A percentile compares a stretch with the other conserved stretches of the same genome.
phyloP scores from a whole-genome alignment of 805 yeast genomes.

The Candida ponderosae region DNA sequence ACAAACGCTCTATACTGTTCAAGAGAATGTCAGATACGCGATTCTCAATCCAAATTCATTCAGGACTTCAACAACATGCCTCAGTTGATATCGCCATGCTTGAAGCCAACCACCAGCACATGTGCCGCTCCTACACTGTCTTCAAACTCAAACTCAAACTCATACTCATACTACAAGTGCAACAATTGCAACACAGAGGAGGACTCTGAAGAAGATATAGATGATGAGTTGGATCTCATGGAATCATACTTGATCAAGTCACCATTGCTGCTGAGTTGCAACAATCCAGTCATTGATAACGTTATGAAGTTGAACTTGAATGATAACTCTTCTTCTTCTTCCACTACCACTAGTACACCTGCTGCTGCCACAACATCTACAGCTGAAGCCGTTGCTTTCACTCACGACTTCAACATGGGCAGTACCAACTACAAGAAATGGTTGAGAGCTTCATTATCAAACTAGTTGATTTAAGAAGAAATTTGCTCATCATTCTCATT shows the following conservation, averaged over 20 bases:
- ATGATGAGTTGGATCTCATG: background rate
- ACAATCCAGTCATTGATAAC: background rate
- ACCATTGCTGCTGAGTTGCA: slow-evolving; percentile 13
- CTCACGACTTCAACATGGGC: background rate
- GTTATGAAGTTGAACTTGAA: too few relatives aligned
- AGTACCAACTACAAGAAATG: slow-evolving; percentile 19
- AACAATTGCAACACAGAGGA: background rate
- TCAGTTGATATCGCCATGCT: slow-evolving; percentile 20
- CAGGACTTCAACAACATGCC: slow-evolving; percentile 17
- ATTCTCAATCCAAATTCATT: slow-evolving; percentile 16
- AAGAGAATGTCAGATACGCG: slow-evolving; percentile 29
- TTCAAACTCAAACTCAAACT: background rate
- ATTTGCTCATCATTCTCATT: background rate
- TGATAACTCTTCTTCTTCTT: background rate
- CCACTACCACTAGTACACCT: background rate
- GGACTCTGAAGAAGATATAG: background rate
- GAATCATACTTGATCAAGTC: slow-evolving; percentile 16
- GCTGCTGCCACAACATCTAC: too few relatives aligned
- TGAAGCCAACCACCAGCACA: slow-evolving; percentile 22
- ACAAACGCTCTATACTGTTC: slow-evolving; percentile 36
- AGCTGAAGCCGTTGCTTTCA: background rate
- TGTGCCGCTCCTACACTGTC: slow-evolving; percentile 6
- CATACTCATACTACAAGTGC: too few relatives aligned
- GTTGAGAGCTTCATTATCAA: slow-evolving; percentile 6
- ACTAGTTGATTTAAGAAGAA: too few relatives aligned